Evolutionary conservation across 345 rosid species (phyloP).

Genomic region (Cardamine resedifolia): DNA sequence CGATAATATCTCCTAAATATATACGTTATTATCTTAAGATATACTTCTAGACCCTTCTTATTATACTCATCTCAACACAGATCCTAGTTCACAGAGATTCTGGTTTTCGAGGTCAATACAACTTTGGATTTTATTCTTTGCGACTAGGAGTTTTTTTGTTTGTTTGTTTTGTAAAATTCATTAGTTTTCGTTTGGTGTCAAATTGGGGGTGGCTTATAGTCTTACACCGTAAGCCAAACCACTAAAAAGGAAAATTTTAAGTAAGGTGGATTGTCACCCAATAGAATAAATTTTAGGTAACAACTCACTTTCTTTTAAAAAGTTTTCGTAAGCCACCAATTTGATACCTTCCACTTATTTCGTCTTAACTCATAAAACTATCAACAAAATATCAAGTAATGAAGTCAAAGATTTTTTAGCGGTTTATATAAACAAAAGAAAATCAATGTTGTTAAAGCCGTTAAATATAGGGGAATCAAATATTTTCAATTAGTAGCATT

Average conservation of each 20-base stretch:
- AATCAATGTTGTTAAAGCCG: no score
- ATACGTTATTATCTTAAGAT: no score
- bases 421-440: no score
- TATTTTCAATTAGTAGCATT: no score
- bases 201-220: no score
- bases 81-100: background rate
- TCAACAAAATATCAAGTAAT: background rate
- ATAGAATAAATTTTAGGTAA: background rate
- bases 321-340: background rate
- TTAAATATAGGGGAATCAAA: no score
- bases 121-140: conserved; percentile 1
- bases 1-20: no score
- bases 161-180: no score
- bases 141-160: background rate
- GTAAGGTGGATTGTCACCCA: conserved; percentile 9
- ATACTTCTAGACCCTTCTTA: no score
- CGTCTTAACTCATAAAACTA: background rate
- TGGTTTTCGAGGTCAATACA: background rate
- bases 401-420: no score
- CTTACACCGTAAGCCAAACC: conserved; percentile 5
- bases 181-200: background rate
- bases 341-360: background rate
- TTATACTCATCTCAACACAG: no score
- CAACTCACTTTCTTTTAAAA: background rate
- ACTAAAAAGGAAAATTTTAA: background rate